These are phyloP conservation scores for Cubamyces lactineus DNA, from an alignment of 768 basidiomycete genomes.

Conservation along the genomic window DNA sequence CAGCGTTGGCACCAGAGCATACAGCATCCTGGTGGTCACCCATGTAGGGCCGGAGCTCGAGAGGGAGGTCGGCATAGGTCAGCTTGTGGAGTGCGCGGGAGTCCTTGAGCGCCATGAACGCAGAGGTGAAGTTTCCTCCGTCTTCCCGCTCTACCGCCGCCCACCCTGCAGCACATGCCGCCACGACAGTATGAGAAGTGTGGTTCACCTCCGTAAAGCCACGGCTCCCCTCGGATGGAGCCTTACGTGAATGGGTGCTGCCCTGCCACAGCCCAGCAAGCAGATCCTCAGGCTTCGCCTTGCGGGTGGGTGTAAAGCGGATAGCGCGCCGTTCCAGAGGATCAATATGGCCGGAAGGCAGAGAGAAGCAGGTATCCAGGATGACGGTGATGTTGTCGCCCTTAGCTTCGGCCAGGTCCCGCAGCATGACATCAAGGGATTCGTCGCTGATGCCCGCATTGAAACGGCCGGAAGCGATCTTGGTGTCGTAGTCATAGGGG, in stretches of 20 bases:
- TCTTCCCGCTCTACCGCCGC: constrained; percentile 63
- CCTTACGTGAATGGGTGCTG: constrained; percentile 45
- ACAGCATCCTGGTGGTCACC: constrained; percentile 51
- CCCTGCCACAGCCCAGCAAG: constrained; percentile 59
- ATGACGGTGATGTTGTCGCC: constrained; percentile 73
- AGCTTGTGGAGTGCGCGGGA: constrained; percentile 55
- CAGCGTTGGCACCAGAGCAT: constrained; percentile 52
- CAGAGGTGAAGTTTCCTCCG: constrained; percentile 63
- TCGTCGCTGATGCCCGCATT: constrained; percentile 67
- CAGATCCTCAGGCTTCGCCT: constrained; percentile 57
- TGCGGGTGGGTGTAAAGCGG: constrained; percentile 65
- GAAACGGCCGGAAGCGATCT: constrained; percentile 47
- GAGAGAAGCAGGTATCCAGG: constrained; percentile 66
- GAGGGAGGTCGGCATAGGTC: constrained; percentile 52
- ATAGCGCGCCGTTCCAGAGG: constrained; percentile 49
- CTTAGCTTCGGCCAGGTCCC: constrained; percentile 56
- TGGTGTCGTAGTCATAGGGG: constrained; percentile 67
- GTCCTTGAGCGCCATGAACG: constrained; percentile 52
- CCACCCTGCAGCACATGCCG: constrained; percentile 58
- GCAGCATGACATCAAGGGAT: constrained; percentile 63
- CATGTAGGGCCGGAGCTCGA: constrained; percentile 43
- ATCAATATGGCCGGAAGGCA: constrained; percentile 41
- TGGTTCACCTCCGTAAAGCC: constrained; percentile 46
- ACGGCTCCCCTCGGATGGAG: constrained; percentile 42
- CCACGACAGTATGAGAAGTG: constrained; percentile 55